A percentile compares a stretch with the other conserved stretches of the same genome.
Evolutionary conservation across 352 stramenopile species (phyloP).

Genomic region (Phytophthora podocarpi): DNA sequence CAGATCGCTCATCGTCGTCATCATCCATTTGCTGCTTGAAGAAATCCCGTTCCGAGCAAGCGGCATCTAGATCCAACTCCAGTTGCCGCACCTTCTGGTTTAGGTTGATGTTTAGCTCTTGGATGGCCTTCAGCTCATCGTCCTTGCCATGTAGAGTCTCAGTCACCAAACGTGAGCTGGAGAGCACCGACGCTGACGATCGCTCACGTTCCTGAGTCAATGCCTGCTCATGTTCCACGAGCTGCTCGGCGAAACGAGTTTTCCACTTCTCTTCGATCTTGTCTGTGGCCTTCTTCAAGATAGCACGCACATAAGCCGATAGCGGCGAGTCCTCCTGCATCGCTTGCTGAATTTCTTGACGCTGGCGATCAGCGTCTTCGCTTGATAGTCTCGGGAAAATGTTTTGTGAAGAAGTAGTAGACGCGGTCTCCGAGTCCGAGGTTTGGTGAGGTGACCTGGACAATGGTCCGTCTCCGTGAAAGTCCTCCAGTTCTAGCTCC

Average conservation of each 20-base stretch:
- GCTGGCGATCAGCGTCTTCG: conserved; percentile 41
- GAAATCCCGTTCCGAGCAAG: conserved; percentile 71
- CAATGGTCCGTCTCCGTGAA: conserved; percentile 20
- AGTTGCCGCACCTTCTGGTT: conserved; percentile 73
- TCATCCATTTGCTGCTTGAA: conserved; percentile 74
- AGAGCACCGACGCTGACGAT: conserved; percentile 65
- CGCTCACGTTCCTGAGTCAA: conserved; percentile 69
- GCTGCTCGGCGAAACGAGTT: conserved; percentile 67
- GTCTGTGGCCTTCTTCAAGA: conserved; percentile 77
- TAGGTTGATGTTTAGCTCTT: conserved; percentile 66
- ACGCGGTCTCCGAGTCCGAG: conserved; percentile 40
- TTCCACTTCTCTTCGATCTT: conserved; percentile 88
- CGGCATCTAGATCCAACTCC: conserved; percentile 69
- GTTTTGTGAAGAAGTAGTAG: conserved; percentile 41
- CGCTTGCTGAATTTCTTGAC: conserved; percentile 40
- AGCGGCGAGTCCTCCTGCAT: conserved; percentile 70
- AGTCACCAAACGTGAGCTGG: conserved; percentile 67
- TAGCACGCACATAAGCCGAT: conserved; percentile 73
- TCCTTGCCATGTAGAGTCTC: conserved; percentile 81
- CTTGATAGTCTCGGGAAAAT: conserved; percentile 36
- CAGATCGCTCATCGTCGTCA: conserved; percentile 74
- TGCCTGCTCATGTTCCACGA: conserved; percentile 70
- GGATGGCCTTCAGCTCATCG: conserved; percentile 73
- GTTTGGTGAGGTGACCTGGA: conserved; percentile 29
- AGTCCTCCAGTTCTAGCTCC: conserved; percentile 35